Conservation (phyloP, 306 rosid genomes). For the Citrullus amarus region DNA sequence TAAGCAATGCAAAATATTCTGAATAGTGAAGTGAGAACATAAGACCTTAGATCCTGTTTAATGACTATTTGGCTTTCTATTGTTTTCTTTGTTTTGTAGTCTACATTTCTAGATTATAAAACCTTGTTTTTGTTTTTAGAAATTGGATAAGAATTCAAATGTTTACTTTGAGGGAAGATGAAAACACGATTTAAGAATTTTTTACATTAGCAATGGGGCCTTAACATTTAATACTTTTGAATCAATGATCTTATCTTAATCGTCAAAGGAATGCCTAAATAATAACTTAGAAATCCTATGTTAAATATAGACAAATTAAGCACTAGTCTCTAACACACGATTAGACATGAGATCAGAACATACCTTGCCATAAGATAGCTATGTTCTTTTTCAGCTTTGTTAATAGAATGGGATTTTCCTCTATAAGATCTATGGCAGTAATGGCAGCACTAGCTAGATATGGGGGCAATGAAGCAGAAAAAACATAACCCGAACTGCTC, state of each 20-base stretch:
- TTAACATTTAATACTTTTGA: neutral
- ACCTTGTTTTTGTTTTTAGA: too few species aligned
- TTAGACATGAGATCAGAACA: slow-evolving; percentile 11
- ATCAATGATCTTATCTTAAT: neutral
- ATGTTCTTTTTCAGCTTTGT: slow-evolving; percentile 59
- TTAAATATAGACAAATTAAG: neutral
- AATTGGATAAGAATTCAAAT: too few species aligned
- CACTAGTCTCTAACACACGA: neutral
- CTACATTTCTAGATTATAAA: too few species aligned
- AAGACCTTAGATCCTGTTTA: neutral
- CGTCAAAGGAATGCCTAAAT: neutral
- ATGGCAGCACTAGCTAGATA: slow-evolving; percentile 92
- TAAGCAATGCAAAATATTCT: neutral
- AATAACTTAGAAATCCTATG: neutral
- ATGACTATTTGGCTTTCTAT: too few species aligned
- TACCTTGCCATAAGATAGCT: slow-evolving; percentile 59
- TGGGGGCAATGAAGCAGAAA: slow-evolving; percentile 98
- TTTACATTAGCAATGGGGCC: too few species aligned
- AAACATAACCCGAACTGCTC: slow-evolving; percentile 94
- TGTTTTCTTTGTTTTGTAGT: too few species aligned
- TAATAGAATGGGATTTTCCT: slow-evolving; percentile 65
- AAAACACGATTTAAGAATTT: too few species aligned
- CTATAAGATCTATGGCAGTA: slow-evolving; percentile 72
- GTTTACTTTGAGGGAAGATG: too few species aligned
- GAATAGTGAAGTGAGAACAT: neutral